A percentile compares a stretch with the other conserved stretches of the same genome.
phyloP scores from a whole-genome alignment of 352 stramenopile species.

The Phytopythium boreale region DNA sequence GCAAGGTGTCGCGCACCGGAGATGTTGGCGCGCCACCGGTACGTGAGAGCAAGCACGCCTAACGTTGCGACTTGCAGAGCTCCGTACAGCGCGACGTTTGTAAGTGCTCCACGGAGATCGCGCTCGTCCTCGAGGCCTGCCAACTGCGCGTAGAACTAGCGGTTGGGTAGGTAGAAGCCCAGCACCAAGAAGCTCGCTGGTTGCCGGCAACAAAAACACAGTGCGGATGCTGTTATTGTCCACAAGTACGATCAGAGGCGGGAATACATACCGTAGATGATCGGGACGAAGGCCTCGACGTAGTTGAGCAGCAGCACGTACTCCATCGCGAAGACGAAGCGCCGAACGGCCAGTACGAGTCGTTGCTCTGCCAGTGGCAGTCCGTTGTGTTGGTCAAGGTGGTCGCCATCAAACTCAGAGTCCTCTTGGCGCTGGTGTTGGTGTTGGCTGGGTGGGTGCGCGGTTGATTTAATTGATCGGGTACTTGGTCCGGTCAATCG shows the following conservation, averaged over 20 bases:
- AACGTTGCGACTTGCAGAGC: not conserved
- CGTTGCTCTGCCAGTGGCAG: not conserved
- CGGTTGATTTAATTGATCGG: too few relatives aligned
- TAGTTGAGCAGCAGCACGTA: constrained; percentile 41
- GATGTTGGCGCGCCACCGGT: not conserved
- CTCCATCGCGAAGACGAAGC: constrained; percentile 38
- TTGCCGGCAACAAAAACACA: too few relatives aligned
- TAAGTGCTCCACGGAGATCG: not conserved
- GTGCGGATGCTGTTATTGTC: too few relatives aligned
- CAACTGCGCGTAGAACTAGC: not conserved
- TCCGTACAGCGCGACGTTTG: not conserved
- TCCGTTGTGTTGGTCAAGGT: too few relatives aligned
- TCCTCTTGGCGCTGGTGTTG: too few relatives aligned
- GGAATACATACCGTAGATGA: constrained; percentile 34
- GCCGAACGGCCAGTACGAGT: not conserved
- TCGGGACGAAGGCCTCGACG: constrained; percentile 30
- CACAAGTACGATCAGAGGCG: too few relatives aligned
- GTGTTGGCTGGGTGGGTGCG: too few relatives aligned
- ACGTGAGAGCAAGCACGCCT: not conserved
- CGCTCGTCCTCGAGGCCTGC: not conserved
- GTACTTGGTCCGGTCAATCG: too few relatives aligned
- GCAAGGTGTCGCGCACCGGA: not conserved
- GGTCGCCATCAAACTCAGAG: too few relatives aligned
- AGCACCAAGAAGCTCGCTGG: not conserved
- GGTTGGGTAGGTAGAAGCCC: not conserved